Percentiles rank a stretch among this genome's conserved stretches.
phyloP scores from a whole-genome alignment of 2,329 filamentous ascomycete genomes.

The Helicocarpus griseus region DNA sequence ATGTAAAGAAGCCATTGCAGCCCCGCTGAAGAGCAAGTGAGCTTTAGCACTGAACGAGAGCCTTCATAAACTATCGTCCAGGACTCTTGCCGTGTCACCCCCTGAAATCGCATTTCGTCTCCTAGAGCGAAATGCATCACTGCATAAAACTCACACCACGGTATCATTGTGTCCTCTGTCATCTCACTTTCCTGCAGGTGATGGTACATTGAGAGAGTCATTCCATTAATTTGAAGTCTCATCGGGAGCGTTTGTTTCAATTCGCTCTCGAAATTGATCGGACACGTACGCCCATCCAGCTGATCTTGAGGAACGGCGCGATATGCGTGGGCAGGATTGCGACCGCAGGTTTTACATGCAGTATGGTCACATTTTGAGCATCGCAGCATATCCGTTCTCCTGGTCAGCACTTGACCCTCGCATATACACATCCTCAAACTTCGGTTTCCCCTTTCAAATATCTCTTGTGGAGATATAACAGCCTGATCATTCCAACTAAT shows the following conservation, averaged over 20 bases:
- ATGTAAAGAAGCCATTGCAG: constrained; percentile 42
- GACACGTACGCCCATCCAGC: constrained; percentile 29
- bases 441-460: constrained; percentile 17
- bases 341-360: constrained; percentile 44
- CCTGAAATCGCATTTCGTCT: constrained; percentile 25
- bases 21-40: constrained; percentile 22
- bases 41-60: constrained; percentile 27
- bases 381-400: constrained; percentile 31
- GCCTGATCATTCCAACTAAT: constrained; percentile 8
- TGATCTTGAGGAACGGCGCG: constrained; percentile 12
- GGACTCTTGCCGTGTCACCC: constrained; percentile 22
- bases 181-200: constrained; percentile 6
- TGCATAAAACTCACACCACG: constrained; percentile 9
- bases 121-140: constrained; percentile 18
- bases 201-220: constrained; percentile 18
- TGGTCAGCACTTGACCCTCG: constrained; percentile 39
- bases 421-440: constrained; percentile 47
- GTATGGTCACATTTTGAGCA: constrained; percentile 48
- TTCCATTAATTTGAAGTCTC: constrained; percentile 27
- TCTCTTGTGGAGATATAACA: constrained; percentile 9
- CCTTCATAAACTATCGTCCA: constrained; percentile 39
- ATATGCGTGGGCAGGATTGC: constrained; percentile 45
- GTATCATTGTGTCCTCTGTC: neutral
- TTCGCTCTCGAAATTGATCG: constrained; percentile 35
- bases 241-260: constrained; percentile 37